phyloP scores from a whole-genome alignment of 1,284 basidiomycete genomes.

The Ceratobasidium sp. region DNA sequence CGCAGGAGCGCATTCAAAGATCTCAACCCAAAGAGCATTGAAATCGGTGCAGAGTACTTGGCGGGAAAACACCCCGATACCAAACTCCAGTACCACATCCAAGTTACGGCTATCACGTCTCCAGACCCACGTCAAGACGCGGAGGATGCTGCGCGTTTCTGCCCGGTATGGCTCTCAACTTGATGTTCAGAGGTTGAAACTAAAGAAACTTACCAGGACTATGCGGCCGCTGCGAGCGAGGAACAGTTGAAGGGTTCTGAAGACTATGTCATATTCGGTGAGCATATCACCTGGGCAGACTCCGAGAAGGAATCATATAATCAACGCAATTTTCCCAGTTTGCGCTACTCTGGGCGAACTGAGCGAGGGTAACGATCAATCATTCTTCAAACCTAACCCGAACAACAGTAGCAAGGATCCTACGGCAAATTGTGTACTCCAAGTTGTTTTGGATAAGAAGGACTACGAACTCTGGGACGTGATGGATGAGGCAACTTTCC shows the following conservation, averaged over 20 bases:
- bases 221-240: conserved; percentile 42
- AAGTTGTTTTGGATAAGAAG: conserved; percentile 41
- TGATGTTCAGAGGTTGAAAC: neutral
- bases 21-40: conserved; percentile 38
- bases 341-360: conserved; percentile 41
- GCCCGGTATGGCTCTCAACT: conserved; percentile 22
- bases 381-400: conserved; percentile 25
- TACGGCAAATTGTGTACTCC: conserved; percentile 42
- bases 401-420: conserved; percentile 18
- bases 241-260: conserved; percentile 42
- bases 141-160: conserved; percentile 43
- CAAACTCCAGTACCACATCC: conserved; percentile 45
- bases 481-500: conserved; percentile 45
- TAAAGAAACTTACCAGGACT: conserved; percentile 19
- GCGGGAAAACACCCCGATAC: conserved; percentile 43
- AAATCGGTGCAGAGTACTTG: conserved; percentile 45
- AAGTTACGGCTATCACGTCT: conserved; percentile 44
- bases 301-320: too few species aligned
- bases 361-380: conserved; percentile 41
- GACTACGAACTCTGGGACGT: conserved; percentile 41
- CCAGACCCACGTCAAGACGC: conserved; percentile 42
- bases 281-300: neutral
- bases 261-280: conserved; percentile 43
- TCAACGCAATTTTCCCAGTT: too few species aligned
- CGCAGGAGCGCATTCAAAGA: conserved; percentile 17